Evolutionary conservation across 2,329 filamentous ascomycete genomes (phyloP), one percentile per base, ranked within the genome.

Genomic region (Biscogniauxia mediterranea): DNA sequence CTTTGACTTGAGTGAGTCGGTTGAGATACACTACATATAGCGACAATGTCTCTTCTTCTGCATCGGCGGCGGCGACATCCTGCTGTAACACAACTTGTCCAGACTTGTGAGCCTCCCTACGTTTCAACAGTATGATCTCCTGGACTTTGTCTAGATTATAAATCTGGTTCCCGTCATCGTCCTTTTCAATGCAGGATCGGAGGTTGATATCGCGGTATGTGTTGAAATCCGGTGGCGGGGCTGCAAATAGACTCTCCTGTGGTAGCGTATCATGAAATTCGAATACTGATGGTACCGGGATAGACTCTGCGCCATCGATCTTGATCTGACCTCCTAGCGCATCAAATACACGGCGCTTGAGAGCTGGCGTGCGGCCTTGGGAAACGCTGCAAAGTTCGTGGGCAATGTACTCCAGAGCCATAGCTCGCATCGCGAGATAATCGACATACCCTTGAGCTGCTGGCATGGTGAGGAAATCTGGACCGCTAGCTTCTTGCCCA

Each of bases 221-320:
- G 50, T 80, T 77, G 20, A 90, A 78, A 5, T 80, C 74, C 2
- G 87, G 86, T 2, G 83, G 75, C 1, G 82, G 71, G 4, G 79
- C 74, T 23, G 79, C 75, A 79, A 84, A 86, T n/a, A 79, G 71
- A 17, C 75, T 79, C 53, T 82, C 81, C 20, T 80, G 73, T 1
- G 83, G 75, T 62, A 95, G 84, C 70, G 98, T 98, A 76, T 99
- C 95, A 69, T 96, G 95, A 21, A 98, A 83, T 66, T 97, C 93
- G 70, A 98, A 97, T 6, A 98, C 84, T 3, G 90, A 93, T 0
- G 89, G 84, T 61, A 92, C 90, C 26, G 81, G 78, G 46, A 90
- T 79, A 5, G 86, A 80, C 58, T 91, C 85, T 54, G 89, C 88
- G 61, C 85, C 86, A 15, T 89, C 84, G 19, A 87, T 79, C 11